phyloP scores from a whole-genome alignment of 306 rosid species.

The Quercus aquifolioides region DNA sequence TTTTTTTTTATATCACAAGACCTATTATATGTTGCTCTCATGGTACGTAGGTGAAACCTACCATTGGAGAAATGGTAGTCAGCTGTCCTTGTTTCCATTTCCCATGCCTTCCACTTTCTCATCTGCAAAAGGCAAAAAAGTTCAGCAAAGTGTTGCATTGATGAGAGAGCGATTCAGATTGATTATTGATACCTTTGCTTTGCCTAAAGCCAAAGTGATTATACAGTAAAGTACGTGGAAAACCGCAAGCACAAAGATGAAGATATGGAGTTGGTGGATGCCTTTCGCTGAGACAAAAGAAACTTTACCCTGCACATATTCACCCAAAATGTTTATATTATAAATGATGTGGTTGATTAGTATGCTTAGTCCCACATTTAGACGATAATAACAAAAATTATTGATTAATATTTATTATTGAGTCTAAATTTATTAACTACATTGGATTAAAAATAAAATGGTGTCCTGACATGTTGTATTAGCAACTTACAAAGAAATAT shows the following conservation, averaged over 20 bases:
- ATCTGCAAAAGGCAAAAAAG: slow-evolving; percentile 34
- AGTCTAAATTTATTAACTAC: too few species aligned
- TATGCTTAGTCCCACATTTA: background rate
- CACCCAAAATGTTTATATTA: too few species aligned
- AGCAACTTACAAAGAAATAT: too few species aligned
- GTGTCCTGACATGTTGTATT: too few species aligned
- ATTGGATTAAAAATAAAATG: too few species aligned
- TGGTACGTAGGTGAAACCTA: slow-evolving; percentile 17
- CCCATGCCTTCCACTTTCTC: slow-evolving; percentile 91
- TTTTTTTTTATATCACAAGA: too few species aligned
- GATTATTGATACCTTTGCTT: slow-evolving; percentile 47
- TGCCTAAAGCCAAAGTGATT: slow-evolving; percentile 61
- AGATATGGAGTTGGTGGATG: slow-evolving; percentile 81
- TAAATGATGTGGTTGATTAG: too few species aligned
- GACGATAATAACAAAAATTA: background rate
- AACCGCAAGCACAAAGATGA: slow-evolving; percentile 69
- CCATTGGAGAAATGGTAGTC: slow-evolving; percentile 84
- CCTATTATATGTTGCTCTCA: background rate
- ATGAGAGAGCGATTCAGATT: too few species aligned
- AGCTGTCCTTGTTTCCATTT: slow-evolving; percentile 65
- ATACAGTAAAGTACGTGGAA: slow-evolving; percentile 68
- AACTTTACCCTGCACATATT: slow-evolving; percentile 50
- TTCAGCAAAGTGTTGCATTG: too few species aligned
- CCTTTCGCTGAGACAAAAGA: slow-evolving; percentile 58
- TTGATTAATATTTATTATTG: too few species aligned